Percentiles rank a stretch among this genome's conserved stretches.
Evolutionary conservation across 306 rosid genomes (phyloP).

Genomic region (Malus fusca): DNA sequence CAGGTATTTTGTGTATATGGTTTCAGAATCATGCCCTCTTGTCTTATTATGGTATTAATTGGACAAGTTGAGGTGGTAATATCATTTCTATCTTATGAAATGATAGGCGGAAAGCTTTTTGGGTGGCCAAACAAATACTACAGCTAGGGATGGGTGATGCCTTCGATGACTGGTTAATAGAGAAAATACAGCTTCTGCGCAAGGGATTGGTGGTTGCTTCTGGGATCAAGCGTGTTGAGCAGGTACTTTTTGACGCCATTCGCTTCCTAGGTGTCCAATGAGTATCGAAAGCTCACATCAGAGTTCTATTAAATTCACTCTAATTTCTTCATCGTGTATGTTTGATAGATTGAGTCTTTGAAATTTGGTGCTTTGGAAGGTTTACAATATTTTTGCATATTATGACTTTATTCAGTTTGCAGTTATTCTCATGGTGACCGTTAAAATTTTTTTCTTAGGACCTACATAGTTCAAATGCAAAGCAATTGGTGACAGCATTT

Average conservation of each 20-base stretch:
- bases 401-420: neutral
- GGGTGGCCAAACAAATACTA: conserved; percentile 96
- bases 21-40: neutral
- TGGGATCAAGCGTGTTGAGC: conserved; percentile 75
- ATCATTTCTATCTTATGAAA: conserved; percentile 15
- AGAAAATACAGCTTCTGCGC: conserved; percentile 83
- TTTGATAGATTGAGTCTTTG: neutral
- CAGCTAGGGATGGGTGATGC: conserved; percentile 99
- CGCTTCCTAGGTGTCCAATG: neutral
- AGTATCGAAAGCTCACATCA: neutral
- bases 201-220: conserved; percentile 85
- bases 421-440: neutral
- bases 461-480: neutral
- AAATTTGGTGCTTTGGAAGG: neutral
- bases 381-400: neutral
- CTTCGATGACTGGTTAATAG: conserved; percentile 95
- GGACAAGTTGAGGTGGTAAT: neutral
- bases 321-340: neutral
- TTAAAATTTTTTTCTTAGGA: neutral
- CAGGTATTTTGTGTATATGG: conserved; percentile 43
- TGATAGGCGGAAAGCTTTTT: conserved; percentile 85
- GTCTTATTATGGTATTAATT: neutral
- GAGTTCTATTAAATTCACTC: neutral
- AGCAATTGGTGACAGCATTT: neutral
- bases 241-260: conserved; percentile 37